phyloP scores from a whole-genome alignment of 225 moss, liverwort and hornwort genomes.

The Pseudoscleropodium purum region DNA sequence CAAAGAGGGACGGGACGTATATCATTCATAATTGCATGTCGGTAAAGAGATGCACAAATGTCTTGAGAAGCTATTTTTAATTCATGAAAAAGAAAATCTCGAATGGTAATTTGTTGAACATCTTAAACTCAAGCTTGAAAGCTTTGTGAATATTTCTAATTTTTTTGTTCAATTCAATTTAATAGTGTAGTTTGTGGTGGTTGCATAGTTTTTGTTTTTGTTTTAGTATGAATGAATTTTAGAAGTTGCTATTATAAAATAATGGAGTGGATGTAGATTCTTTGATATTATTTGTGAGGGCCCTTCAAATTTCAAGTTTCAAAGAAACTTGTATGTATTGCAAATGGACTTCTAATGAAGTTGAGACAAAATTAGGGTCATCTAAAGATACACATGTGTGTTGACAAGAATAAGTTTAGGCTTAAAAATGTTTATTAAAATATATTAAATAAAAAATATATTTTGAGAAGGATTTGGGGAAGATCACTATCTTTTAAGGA shows the following conservation, averaged over 20 bases:
- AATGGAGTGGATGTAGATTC: neutral
- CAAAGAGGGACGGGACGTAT: neutral
- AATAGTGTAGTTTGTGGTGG: rapidly evolving
- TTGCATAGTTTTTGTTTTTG: rapidly evolving
- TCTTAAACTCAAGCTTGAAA: neutral
- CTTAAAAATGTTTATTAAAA: neutral
- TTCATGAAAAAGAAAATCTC: neutral
- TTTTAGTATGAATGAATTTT: neutral
- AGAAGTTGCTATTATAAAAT: no score
- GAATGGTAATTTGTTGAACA: no score
- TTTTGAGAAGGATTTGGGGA: neutral
- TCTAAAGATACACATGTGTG: no score
- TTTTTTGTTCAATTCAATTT: neutral
- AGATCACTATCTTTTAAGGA: no score
- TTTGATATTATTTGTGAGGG: neutral
- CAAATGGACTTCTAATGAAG: neutral
- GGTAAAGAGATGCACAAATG: no score
- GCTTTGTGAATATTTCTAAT: neutral
- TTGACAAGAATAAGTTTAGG: no score
- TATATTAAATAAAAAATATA: neutral
- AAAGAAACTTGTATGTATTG: neutral
- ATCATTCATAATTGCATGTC: neutral
- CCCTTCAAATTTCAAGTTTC: neutral
- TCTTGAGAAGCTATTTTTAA: neutral
- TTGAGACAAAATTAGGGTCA: neutral